These are phyloP conservation scores for Cordyceps cicadae DNA, from an alignment of 2,329 filamentous ascomycete species.

Conservation along the genomic window DNA sequence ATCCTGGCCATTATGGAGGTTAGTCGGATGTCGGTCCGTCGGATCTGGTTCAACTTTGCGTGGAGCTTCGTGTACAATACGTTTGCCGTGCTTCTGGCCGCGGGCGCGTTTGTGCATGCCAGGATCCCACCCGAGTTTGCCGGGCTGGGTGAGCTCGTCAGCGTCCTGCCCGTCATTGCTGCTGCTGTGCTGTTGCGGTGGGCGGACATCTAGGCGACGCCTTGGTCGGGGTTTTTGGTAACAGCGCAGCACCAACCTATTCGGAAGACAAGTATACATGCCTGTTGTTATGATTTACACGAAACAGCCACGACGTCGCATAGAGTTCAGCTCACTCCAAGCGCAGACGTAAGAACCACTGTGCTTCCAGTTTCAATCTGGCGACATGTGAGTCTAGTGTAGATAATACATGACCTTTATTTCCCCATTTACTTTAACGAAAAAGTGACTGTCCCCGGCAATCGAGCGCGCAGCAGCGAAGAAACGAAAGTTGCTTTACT, in stretches of 20 bases:
- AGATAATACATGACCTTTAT: neutral
- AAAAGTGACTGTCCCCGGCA: too few species aligned
- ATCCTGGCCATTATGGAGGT: slow-evolving; percentile 52
- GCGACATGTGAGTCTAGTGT: neutral
- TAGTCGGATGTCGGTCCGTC: slow-evolving; percentile 32
- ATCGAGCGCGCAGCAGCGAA: too few species aligned
- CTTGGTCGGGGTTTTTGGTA: neutral
- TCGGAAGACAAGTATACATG: neutral
- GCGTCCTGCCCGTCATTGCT: slow-evolving; percentile 60
- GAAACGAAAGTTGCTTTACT: too few species aligned
- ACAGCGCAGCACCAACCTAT: neutral
- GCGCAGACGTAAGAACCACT: neutral
- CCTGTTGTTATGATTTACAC: neutral
- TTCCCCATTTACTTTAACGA: neutral
- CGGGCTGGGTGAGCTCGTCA: slow-evolving; percentile 64
- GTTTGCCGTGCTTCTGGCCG: slow-evolving; percentile 57
- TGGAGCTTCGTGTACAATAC: slow-evolving; percentile 67
- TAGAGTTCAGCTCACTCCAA: neutral
- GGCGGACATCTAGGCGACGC: slow-evolving; percentile 22
- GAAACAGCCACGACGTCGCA: neutral
- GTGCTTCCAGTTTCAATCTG: neutral
- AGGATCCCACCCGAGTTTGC: slow-evolving; percentile 53
- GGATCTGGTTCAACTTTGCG: slow-evolving; percentile 59
- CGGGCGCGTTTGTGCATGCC: slow-evolving; percentile 52
- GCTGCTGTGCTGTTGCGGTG: slow-evolving; percentile 44